Conservation (phyloP, 1,139 yeast species). For the Arxiozyma heterogenica region DNA sequence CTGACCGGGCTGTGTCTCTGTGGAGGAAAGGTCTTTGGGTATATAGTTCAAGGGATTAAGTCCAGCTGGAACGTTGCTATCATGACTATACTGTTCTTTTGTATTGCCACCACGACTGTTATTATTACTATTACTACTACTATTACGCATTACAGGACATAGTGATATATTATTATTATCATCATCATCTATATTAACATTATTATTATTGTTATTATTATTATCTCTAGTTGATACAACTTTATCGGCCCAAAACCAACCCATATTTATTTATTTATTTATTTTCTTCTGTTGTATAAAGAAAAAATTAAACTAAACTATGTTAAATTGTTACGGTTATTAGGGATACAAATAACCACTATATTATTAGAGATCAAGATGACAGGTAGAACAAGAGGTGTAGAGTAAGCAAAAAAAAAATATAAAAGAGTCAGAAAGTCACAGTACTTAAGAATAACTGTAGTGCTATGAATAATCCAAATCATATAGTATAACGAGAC, state of each 20-base stretch:
- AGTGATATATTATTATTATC: slow-evolving; percentile 9
- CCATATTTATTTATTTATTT: slow-evolving; percentile 39
- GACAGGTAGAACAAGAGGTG: too few relatives aligned
- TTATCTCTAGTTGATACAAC: slow-evolving; percentile 3
- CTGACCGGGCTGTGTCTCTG: slow-evolving; percentile 70
- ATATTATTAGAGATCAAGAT: too few relatives aligned
- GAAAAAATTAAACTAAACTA: too few relatives aligned
- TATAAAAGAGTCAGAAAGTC: too few relatives aligned
- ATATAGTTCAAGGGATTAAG: slow-evolving; percentile 74
- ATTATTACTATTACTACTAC: slow-evolving; percentile 11
- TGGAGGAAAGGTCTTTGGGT: slow-evolving; percentile 62
- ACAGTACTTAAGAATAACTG: too few relatives aligned
- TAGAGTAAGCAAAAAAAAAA: too few relatives aligned
- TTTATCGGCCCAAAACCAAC: slow-evolving; percentile 72
- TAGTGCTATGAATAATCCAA: too few relatives aligned
- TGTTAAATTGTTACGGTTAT: too few relatives aligned
- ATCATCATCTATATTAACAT: slow-evolving; percentile 8
- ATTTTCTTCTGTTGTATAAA: too few relatives aligned
- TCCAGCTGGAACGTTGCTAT: slow-evolving; percentile 20
- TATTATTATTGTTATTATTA: neutral
- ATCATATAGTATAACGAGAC: too few relatives aligned
- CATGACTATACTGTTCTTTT: too few relatives aligned
- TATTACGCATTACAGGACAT: slow-evolving; percentile 19
- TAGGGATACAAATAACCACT: too few relatives aligned
- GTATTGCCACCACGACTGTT: slow-evolving; percentile 6